phyloP scores from a whole-genome alignment of 495 filamentous ascomycete genomes.

The Aspergillus incahuasiensis region DNA sequence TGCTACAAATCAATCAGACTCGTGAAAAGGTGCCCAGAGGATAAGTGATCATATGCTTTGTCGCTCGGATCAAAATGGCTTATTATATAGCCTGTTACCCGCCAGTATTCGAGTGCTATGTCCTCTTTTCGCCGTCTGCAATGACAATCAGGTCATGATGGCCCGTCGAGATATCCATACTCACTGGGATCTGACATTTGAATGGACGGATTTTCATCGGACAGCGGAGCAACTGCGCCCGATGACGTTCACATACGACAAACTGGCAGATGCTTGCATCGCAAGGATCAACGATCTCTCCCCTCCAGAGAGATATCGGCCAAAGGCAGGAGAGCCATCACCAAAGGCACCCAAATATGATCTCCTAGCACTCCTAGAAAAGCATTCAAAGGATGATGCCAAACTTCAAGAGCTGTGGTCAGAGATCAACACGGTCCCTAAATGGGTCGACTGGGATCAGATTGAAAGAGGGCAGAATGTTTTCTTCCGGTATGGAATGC shows the following conservation, averaged over 20 bases:
- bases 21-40: not conserved
- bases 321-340: constrained; percentile 15
- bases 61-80: not conserved
- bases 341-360: constrained; percentile 43
- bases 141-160: constrained; percentile 4
- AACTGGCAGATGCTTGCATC: constrained; percentile 60
- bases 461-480: constrained; percentile 58
- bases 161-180: constrained; percentile 20
- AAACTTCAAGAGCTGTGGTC: constrained; percentile 59
- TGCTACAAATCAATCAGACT: not conserved
- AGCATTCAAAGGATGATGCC: constrained; percentile 53
- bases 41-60: constrained; percentile 2
- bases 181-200: constrained; percentile 65
- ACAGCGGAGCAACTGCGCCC: constrained; percentile 56
- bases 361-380: constrained; percentile 55
- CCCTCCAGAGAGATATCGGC: constrained; percentile 13
- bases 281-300: constrained; percentile 55
- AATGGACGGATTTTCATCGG: constrained; percentile 63
- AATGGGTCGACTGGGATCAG: constrained; percentile 81
- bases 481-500: constrained; percentile 68
- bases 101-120: not conserved
- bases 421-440: constrained; percentile 63
- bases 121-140: not conserved
- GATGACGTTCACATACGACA: constrained; percentile 62
- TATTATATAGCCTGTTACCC: constrained; percentile 2